Evolutionary conservation across 2,329 filamentous ascomycete genomes (phyloP), one percentile per base, ranked within the genome.

Genomic region (Aspergillus novoparasiticus): DNA sequence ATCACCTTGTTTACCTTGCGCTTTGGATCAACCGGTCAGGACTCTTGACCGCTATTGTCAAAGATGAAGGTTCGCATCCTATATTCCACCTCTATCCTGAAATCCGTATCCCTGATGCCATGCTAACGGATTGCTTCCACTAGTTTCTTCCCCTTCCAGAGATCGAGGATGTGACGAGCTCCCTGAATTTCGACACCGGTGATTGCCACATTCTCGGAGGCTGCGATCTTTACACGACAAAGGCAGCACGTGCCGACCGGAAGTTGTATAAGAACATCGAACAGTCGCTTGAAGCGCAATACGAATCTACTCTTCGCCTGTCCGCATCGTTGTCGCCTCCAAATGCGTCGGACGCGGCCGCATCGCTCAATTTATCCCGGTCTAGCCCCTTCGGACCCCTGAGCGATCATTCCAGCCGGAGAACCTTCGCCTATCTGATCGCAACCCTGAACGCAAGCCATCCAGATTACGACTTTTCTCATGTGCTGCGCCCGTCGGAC

Each of bases 211-310:
- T 99, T 64, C 90, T 93, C 32, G 95, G 95, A 71, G 92, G 92
- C 68, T 98, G 94, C 84, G 95, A 99, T 78, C 86, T 98, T 21
- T 99, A 97, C 83, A 98, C 94, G 11, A 97, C 94, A 30, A 99
- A 99, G 80, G 94, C 95, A 34, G 93, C 94, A 60, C 93, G 94
- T 53, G 90, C 90, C 67, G 95, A 99, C 78, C 97, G 97, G 86
- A 98, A 98, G 76, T 84, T 99, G 10, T 97, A 97, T 84, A 96
- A 94, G 80, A 92, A 90, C 75, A 98, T 99, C 75, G 94, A 97
- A 76, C 89, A 91, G 74, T 93, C 92, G 34, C 87, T 99, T 63
- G 93, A 96, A 78, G 91, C 91, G 43, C 93, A 97, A 78, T 93
- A 98, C 84, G 91, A 93, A 70, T 92, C 93, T 9, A 87, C 96